phyloP scores from a whole-genome alignment of 2,329 filamentous ascomycete genomes.

The Cryphonectria naterciae region DNA sequence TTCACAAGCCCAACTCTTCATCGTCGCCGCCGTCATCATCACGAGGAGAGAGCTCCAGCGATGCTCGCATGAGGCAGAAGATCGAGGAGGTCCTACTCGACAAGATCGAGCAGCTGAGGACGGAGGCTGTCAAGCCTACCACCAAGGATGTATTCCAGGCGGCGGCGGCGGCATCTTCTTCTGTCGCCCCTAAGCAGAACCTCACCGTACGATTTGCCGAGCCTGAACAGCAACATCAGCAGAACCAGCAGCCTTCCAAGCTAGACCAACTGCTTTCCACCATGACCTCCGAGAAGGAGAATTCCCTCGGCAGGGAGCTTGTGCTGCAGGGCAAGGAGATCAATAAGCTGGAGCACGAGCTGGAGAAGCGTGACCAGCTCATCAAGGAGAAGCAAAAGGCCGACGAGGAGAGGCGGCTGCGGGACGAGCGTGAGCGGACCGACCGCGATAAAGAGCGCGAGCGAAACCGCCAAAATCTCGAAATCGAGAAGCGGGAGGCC shows the following conservation, averaged over 20 bases:
- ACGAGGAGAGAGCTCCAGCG: constrained; percentile 8
- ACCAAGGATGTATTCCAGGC: constrained; percentile 7
- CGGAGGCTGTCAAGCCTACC: constrained; percentile 5
- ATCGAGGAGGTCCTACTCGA: constrained; percentile 25
- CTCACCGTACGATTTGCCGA: constrained; percentile 26
- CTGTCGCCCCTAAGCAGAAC: constrained; percentile 12
- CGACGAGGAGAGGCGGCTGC: constrained; percentile 16
- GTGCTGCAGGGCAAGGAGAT: constrained; percentile 27
- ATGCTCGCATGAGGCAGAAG: constrained; percentile 21
- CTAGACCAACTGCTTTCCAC: not conserved
- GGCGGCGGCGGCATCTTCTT: not conserved
- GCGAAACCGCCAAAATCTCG: constrained; percentile 16
- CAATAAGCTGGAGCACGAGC: constrained; percentile 26
- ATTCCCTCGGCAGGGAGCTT: constrained; percentile 26
- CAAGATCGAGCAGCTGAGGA: constrained; percentile 25
- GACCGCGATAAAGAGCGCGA: constrained; percentile 25
- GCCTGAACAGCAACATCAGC: constrained; percentile 19
- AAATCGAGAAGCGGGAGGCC: constrained; percentile 22
- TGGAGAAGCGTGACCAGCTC: constrained; percentile 23
- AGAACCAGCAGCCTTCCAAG: constrained; percentile 1
- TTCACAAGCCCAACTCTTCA: constrained; percentile 18
- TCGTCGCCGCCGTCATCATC: not conserved
- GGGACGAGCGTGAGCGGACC: constrained; percentile 16
- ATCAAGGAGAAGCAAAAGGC: constrained; percentile 23
- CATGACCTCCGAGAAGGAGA: constrained; percentile 15